phyloP scores from a whole-genome alignment of 345 rosid species.

The Euphorbia tirucalli region DNA sequence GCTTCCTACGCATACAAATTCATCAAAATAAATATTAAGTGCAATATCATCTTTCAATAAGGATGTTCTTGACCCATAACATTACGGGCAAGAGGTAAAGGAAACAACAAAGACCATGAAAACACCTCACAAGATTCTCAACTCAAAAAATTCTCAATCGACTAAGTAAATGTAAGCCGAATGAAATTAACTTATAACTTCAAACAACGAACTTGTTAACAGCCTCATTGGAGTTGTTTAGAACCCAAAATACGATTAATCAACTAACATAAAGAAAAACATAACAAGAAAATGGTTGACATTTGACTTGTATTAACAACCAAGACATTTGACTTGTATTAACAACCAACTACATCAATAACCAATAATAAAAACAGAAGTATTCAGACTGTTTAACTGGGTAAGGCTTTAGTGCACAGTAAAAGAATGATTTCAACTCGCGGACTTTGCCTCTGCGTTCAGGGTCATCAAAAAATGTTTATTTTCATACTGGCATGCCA shows the following conservation, averaged over 20 bases:
- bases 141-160: neutral
- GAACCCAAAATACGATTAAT: neutral
- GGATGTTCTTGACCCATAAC: conserved; percentile 10
- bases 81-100: conserved; percentile 4
- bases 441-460: conserved; percentile 1
- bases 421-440: conserved; percentile 17
- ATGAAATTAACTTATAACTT: conserved; percentile 11
- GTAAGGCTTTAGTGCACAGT: neutral
- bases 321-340: conserved; percentile 25
- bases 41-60: conserved; percentile 2
- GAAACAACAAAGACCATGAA: conserved; percentile 12
- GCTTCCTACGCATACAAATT: neutral
- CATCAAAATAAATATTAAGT: conserved; percentile 2
- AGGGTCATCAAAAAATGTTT: conserved; percentile 3
- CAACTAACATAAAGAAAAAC: conserved; percentile 7
- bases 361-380: neutral
- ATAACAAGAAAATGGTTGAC: neutral
- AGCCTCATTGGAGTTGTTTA: conserved; percentile 7
- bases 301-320: conserved; percentile 26
- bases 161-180: conserved; percentile 10
- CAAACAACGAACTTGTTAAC: neutral
- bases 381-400: conserved; percentile 7
- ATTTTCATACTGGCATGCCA: conserved; percentile 7
- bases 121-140: neutral
- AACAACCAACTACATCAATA: conserved; percentile 25